Percentiles rank a stretch among this genome's conserved stretches.
Evolutionary conservation across 495 filamentous ascomycete species (phyloP).

Genomic region (Penicillium antarcticum): DNA sequence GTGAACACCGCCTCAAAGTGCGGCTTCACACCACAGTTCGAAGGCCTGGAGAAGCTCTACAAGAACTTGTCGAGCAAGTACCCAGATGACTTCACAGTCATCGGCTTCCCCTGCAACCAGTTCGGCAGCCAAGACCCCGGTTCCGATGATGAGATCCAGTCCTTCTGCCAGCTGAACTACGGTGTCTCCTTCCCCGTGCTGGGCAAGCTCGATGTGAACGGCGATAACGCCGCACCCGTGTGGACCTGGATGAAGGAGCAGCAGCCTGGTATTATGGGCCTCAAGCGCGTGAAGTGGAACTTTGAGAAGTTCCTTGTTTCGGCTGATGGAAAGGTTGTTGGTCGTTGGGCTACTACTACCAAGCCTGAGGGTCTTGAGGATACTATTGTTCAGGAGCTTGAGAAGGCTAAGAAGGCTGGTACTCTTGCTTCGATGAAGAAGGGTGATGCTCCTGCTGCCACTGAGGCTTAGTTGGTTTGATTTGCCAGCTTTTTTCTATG

Average conservation of each 20-base stretch:
- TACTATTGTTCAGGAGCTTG: conserved; percentile 71
- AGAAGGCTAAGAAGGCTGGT: conserved; percentile 41
- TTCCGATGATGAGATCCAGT: conserved; percentile 83
- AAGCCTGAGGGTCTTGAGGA: conserved; percentile 79
- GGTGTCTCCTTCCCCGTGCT: conserved; percentile 92
- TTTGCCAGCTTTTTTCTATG: no score
- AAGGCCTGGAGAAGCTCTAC: conserved; percentile 87
- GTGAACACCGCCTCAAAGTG: conserved; percentile 99
- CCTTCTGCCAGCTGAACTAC: conserved; percentile 92
- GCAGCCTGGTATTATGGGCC: conserved; percentile 76
- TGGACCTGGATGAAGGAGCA: conserved; percentile 86
- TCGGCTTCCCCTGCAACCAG: conserved; percentile 99
- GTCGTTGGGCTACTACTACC: conserved; percentile 76
- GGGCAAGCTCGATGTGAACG: conserved; percentile 91
- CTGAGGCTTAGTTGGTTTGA: conserved; percentile 20
- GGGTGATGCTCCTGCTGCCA: conserved; percentile 8
- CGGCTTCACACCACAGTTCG: conserved; percentile 97
- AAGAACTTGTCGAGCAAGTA: conserved; percentile 66
- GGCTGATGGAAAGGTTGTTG: conserved; percentile 78
- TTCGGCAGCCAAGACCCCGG: conserved; percentile 90
- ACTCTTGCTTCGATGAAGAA: conserved; percentile 24
- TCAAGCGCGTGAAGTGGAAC: conserved; percentile 94
- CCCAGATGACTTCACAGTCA: conserved; percentile 73
- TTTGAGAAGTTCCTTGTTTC: conserved; percentile 96
- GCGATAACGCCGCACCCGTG: conserved; percentile 72